phyloP scores from a whole-genome alignment of 176 grass and related monocot species.

The Pharus latifolius region DNA sequence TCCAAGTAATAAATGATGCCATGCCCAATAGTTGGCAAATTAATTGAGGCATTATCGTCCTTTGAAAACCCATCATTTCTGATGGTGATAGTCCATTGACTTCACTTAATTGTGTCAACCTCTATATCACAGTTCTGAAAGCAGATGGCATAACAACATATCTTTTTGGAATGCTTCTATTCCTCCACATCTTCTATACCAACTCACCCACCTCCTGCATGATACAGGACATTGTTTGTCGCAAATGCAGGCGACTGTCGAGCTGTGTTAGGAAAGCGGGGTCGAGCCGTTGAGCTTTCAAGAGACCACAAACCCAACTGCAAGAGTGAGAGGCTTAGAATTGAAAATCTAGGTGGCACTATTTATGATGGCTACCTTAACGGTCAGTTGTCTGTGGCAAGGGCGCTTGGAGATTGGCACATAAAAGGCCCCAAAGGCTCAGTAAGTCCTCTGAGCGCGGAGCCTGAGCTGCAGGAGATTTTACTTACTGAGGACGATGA shows the following conservation, averaged over 20 bases:
- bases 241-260: slow-evolving; percentile 56
- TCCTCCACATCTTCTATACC: too few species aligned
- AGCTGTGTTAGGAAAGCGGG: slow-evolving; percentile 33
- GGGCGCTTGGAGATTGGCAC: slow-evolving; percentile 46
- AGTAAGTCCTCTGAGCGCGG: slow-evolving; percentile 28
- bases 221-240: slow-evolving; percentile 27
- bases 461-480: slow-evolving; percentile 42
- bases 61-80: neutral
- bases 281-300: slow-evolving; percentile 40
- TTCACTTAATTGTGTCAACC: neutral
- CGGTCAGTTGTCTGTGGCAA: slow-evolving; percentile 32
- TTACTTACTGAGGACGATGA: slow-evolving; percentile 42
- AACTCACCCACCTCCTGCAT: neutral
- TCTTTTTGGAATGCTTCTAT: too few species aligned
- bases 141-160: neutral
- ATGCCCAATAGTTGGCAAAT: neutral
- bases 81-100: too few species aligned
- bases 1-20: too few species aligned
- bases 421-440: slow-evolving; percentile 36
- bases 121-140: neutral
- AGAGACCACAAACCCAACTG: slow-evolving; percentile 54
- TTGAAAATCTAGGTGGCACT: slow-evolving; percentile 35
- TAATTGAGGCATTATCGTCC: too few species aligned
- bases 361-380: slow-evolving; percentile 39
- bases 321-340: slow-evolving; percentile 35